Conservation (phyloP, 2,329 filamentous ascomycete species). For the Nakataea oryzae region DNA sequence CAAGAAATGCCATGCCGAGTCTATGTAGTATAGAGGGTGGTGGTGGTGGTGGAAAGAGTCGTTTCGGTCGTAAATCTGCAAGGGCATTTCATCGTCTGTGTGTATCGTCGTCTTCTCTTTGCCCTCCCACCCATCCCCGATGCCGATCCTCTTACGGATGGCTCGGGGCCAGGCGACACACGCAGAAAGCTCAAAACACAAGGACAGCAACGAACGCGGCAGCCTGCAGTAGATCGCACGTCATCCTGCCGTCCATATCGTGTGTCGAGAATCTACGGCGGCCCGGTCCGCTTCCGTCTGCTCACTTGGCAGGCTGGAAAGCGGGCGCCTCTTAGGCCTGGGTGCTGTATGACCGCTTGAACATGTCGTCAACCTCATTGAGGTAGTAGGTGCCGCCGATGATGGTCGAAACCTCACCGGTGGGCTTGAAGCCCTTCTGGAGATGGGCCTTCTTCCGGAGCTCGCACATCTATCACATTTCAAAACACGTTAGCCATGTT, state of each 20-base stretch:
- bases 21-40: neutral
- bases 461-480: constrained; percentile 54
- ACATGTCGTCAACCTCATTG: constrained; percentile 74
- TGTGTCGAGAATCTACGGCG: neutral
- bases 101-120: neutral
- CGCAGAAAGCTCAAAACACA: neutral
- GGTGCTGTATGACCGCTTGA: constrained; percentile 67
- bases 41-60: neutral
- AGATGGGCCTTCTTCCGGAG: constrained; percentile 76
- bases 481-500: neutral
- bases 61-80: neutral
- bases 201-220: too few species aligned
- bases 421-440: constrained; percentile 66
- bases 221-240: too few species aligned
- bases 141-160: neutral
- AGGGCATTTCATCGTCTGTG: neutral
- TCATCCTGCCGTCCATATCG: neutral
- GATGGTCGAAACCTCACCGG: constrained; percentile 58
- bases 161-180: too few species aligned
- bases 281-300: neutral
- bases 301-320: neutral
- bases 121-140: neutral
- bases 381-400: constrained; percentile 65
- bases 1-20: neutral
- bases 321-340: constrained; percentile 47